Evolutionary conservation across 352 stramenopile species (phyloP).

Genomic region (Globisporangium alternatum): DNA sequence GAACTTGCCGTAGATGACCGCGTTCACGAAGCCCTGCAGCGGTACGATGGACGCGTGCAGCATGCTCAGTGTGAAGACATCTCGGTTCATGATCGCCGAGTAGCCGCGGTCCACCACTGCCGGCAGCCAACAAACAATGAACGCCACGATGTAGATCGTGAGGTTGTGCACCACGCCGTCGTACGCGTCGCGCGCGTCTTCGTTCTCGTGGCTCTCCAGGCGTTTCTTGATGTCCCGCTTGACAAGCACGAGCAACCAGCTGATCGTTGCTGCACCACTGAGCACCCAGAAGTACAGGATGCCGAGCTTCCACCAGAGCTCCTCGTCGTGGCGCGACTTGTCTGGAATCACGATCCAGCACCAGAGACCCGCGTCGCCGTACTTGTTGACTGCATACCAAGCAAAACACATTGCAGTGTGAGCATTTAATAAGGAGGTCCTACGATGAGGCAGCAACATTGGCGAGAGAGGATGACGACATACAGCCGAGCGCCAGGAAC

Average conservation of each 20-base stretch:
- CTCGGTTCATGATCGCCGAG: conserved; percentile 48
- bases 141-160: conserved; percentile 76
- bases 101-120: conserved; percentile 67
- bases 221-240: conserved; percentile 79
- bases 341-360: conserved; percentile 68
- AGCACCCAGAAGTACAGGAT: conserved; percentile 80
- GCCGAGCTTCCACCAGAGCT: conserved; percentile 74
- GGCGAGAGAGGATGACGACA: neutral
- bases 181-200: conserved; percentile 73
- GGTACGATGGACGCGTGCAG: conserved; percentile 78
- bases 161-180: conserved; percentile 81
- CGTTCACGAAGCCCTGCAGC: conserved; percentile 81
- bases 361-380: conserved; percentile 67
- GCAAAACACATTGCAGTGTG: neutral
- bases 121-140: conserved; percentile 79
- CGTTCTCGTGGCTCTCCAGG: conserved; percentile 69
- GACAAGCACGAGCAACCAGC: conserved; percentile 60
- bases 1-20: conserved; percentile 85
- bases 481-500: conserved; percentile 44
- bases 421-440: neutral
- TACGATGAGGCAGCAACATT: neutral
- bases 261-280: conserved; percentile 48
- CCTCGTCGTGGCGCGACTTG: conserved; percentile 30
- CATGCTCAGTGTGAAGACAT: conserved; percentile 62
- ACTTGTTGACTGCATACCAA: conserved; percentile 43